Percentiles rank a stretch among this genome's conserved stretches.
phyloP scores from a whole-genome alignment of 495 filamentous ascomycete genomes.

The Xanthoparmelia taractica region DNA sequence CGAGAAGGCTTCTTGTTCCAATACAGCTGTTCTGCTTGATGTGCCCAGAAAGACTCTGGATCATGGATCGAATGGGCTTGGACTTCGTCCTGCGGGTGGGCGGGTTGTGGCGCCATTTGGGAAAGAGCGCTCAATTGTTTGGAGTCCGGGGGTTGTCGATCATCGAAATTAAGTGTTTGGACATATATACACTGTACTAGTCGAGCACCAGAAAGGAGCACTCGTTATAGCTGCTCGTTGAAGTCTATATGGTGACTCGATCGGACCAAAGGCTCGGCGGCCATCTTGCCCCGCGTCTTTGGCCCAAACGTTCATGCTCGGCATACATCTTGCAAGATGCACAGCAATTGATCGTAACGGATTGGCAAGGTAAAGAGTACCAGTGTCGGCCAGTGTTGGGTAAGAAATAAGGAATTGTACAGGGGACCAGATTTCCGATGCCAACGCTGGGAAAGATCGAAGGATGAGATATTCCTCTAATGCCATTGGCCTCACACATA shows the following conservation, averaged over 20 bases:
- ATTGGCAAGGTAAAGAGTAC: neutral
- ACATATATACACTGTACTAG: neutral
- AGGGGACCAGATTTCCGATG: neutral
- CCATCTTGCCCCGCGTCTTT: slow-evolving; percentile 5
- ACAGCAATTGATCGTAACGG: neutral
- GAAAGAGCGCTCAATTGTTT: slow-evolving; percentile 7
- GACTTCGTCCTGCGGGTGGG: slow-evolving; percentile 38
- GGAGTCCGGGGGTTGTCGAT: neutral
- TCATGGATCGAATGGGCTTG: slow-evolving; percentile 36
- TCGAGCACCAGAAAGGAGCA: neutral
- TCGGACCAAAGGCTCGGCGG: slow-evolving; percentile 2
- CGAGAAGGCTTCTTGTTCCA: slow-evolving; percentile 67
- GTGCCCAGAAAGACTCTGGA: slow-evolving; percentile 69
- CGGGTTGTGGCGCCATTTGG: slow-evolving; percentile 28
- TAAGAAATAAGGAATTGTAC: neutral
- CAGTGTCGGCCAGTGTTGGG: neutral
- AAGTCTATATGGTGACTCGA: neutral
- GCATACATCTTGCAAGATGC: neutral
- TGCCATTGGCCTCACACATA: neutral
- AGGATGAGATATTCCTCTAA: neutral
- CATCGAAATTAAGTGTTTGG: neutral
- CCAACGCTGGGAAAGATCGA: neutral
- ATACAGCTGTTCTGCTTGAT: slow-evolving; percentile 63
- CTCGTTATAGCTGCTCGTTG: neutral
- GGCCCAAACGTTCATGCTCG: neutral